Evolutionary conservation across 2,329 filamentous ascomycete species (phyloP), one percentile per base, ranked within the genome.

Genomic region (Paraphaeosphaeria sporulosa): DNA sequence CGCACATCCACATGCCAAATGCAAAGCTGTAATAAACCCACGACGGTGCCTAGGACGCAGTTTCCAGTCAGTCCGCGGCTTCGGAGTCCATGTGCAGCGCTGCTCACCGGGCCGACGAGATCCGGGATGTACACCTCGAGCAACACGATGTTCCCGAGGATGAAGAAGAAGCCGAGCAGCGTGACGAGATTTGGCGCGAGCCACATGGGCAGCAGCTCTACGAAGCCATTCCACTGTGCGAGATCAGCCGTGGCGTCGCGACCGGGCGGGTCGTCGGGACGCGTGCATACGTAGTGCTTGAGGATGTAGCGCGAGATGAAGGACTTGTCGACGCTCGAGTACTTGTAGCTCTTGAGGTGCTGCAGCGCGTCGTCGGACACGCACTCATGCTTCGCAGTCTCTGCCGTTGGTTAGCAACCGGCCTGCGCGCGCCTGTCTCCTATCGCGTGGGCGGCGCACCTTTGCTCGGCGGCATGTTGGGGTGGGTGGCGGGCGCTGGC

Each of bases 1-100:
- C 77, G 71, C 64, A 96, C 92, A 96, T 95, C 90, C 96, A 99
- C 60, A 99, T 86, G 43, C 95, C 95, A 66, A 96, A 87, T 1
- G 94, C 94, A 78, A 98, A 98, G 80, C 93, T 97, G 76, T 92
- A 96, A 82, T 97, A 98, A 21, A 98, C 79, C 94, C 95, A 98
- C 71, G 90, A 86, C 9, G 94, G 93, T 21, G 89, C 92, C 89
- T 95, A 74, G 53, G 25, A 9, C 40, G 50, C 60, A 57, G 4
- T 34, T 50, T 51, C 12, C 23, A 21, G 54, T 72, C 57, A 74
- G 66, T 42, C 19, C 51, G 36, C 38, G 46, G 32, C n/a, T 27
- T 27, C 23, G 17, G 15, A 12, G 13, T 38, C 5, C 8, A n/a
- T 43, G 17, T 30, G 36, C 55, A 32, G 32, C 47, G 60, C 27